Evolutionary conservation across 352 stramenopile species (phyloP), one percentile per base, ranked within the genome.

Genomic region (Globisporangium nagaii): DNA sequence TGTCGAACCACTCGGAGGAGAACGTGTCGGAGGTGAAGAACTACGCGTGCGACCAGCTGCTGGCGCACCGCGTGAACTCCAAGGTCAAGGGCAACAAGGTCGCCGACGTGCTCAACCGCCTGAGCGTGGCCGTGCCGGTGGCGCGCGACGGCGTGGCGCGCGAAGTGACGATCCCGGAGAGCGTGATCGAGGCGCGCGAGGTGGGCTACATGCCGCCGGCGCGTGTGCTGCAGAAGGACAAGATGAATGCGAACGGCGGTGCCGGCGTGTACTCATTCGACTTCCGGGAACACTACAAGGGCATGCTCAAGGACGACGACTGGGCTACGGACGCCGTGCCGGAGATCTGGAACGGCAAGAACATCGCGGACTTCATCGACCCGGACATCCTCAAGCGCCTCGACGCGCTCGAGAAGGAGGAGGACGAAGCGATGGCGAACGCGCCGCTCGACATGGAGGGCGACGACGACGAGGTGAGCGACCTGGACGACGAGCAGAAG

Each of bases 301-400:
- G 86, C 43, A 89, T 93, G 81, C 90, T 99, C 48, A 84, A 95
- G 71, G 89, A 96, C 62, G 93, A 98, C 45, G 91, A 98, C 43
- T 99, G 96, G 95, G 90, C 88, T 37, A 96, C 95, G 65, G 97
- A 99, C 70, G 78, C 88, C 34, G 98, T 99, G 53, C 97, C 97
- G 5, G 93, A 99, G 75, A 99, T 99, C 70, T 97, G 98, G 78
- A 98, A 99, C 72, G 97, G 97, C 59, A 99, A 99, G 78, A 99
- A 99, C 74, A 96, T 99, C 81, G 87, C 92, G 44, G 98, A 99
- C 72, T 99, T 97, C 72, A 84, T 99, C 45, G 98, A 99, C 66
- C 83, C 96, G 9, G 96, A 99, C 34, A 99, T 99, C 69, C 88
- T 98, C 42, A 94, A 92, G 52, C 96, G 95, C 60, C 84, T 99